A percentile compares a stretch with the other conserved stretches of the same genome.
Evolutionary conservation across 2,329 filamentous ascomycete species (phyloP).

Genomic region (Ascocoryne sarcoides): DNA sequence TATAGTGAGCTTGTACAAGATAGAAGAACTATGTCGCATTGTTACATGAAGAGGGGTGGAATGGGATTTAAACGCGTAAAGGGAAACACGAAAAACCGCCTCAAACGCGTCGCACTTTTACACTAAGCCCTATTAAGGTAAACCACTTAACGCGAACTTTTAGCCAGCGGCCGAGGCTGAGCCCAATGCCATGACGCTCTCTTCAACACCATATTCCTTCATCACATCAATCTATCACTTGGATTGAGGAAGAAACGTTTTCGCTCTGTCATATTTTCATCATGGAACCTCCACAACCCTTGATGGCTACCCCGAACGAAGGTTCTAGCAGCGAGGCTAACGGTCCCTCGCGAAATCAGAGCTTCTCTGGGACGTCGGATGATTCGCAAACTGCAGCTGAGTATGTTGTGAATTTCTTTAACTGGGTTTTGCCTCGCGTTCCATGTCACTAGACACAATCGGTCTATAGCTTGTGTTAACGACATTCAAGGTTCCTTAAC

Average conservation of each 20-base stretch:
- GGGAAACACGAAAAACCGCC: not conserved
- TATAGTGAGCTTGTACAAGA: slow-evolving; percentile 3
- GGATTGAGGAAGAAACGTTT: no score
- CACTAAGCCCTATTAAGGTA: not conserved
- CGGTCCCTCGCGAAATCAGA: slow-evolving; percentile 40
- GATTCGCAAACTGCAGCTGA: slow-evolving; percentile 43
- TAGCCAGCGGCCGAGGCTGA: slow-evolving; percentile 10
- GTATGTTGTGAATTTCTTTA: slow-evolving; percentile 19
- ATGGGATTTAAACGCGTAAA: not conserved
- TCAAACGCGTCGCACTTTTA: slow-evolving; percentile 2
- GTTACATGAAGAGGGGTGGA: not conserved
- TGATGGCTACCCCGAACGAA: slow-evolving; percentile 12
- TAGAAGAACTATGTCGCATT: not conserved
- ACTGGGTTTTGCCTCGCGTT: not conserved
- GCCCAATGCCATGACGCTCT: no score
- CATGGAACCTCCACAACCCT: slow-evolving; percentile 32
- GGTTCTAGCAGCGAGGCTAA: slow-evolving; percentile 10
- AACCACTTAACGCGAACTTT: not conserved
- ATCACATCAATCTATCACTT: no score
- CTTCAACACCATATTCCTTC: no score
- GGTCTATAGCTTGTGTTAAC: slow-evolving; percentile 2
- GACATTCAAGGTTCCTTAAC: slow-evolving; percentile 62
- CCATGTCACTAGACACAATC: no score
- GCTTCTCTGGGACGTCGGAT: slow-evolving; percentile 48
- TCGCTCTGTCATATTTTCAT: no score